Evolutionary conservation across 2,329 filamentous ascomycete genomes (phyloP), one percentile per base, ranked within the genome.

Genomic region (Xylariaceae sp.): DNA sequence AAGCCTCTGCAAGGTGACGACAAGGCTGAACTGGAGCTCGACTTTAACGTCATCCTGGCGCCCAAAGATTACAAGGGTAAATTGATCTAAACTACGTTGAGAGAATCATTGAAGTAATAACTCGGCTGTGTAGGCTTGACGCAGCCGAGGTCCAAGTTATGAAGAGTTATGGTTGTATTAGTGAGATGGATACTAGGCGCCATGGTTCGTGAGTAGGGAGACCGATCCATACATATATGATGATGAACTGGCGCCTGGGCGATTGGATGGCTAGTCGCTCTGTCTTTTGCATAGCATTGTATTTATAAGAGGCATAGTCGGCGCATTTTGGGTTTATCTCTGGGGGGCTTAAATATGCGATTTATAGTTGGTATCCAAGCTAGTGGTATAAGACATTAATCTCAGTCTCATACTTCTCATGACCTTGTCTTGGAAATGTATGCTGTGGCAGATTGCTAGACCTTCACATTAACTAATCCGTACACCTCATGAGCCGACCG

Each of bases 21-120:
- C 56, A 67, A 71, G 62, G 70, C 70, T 17, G 56, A 62, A 53
- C 57, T 72, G 11, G 69, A 72, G 58, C 61, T 72, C 7, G 60
- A 72, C 39, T 72, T 70, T 60, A 77, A 81, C 48, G 72, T 81
- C 46, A 70, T 75, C 41, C 64, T 81, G 29, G 69, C 74, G 50
- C 76, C 78, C 43, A 78, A 78, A 67, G 74, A 73, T 56, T 80
- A 80, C 71, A 78, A 77, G 73, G 74, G 73, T 58, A 74, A 75
- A 61, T 29, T 43, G 4, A 67, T 69, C 51, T 69, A 51, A 63
- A 56, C 12, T 44, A 24, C 19, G 6, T 21, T 7, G 28, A 47
- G 23, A 21, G 29, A 5, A 29, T 36, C 12, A 40, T 26, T 56
- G 19, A 46, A 53, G 28, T 54, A 58, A 56, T 40, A 31, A 29